Percentiles rank a stretch among this genome's conserved stretches.
Evolutionary conservation across 768 basidiomycete genomes (phyloP).

Genomic region (Suillus bovinus): DNA sequence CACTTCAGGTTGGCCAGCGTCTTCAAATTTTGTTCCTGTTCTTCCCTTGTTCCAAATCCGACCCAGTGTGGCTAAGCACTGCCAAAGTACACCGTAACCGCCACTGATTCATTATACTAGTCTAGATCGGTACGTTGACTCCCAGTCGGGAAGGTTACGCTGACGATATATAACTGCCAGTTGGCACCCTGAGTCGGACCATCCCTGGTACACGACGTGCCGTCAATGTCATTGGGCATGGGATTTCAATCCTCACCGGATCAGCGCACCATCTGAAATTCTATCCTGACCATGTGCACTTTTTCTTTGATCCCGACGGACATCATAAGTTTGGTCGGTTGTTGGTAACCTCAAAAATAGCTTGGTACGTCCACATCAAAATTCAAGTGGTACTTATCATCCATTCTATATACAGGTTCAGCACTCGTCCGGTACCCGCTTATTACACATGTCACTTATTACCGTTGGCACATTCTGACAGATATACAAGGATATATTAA

Average conservation of each 20-base stretch:
- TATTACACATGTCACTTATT: not conserved
- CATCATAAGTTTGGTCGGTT: not conserved
- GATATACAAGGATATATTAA: not conserved
- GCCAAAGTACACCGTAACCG: conserved; percentile 2
- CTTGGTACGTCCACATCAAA: not conserved
- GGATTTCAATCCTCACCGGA: not conserved
- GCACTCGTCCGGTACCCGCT: too few relatives aligned
- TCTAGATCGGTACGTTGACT: not conserved
- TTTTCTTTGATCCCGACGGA: not conserved
- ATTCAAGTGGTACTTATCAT: not conserved
- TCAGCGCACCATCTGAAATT: not conserved
- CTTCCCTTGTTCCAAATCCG: conserved; percentile 18
- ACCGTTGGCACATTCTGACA: not conserved
- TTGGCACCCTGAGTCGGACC: not conserved
- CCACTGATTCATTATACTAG: not conserved
- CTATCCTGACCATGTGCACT: not conserved
- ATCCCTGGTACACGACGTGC: not conserved
- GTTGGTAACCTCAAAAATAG: not conserved
- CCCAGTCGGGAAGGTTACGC: not conserved
- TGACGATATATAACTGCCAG: not conserved
- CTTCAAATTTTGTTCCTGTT: conserved; percentile 1
- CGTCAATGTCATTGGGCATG: not conserved
- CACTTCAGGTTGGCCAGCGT: not conserved
- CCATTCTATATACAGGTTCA: not conserved
- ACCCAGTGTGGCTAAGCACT: conserved; percentile 8